phyloP scores from a whole-genome alignment of 345 rosid genomes.

The Gynandropsis gynandra region DNA sequence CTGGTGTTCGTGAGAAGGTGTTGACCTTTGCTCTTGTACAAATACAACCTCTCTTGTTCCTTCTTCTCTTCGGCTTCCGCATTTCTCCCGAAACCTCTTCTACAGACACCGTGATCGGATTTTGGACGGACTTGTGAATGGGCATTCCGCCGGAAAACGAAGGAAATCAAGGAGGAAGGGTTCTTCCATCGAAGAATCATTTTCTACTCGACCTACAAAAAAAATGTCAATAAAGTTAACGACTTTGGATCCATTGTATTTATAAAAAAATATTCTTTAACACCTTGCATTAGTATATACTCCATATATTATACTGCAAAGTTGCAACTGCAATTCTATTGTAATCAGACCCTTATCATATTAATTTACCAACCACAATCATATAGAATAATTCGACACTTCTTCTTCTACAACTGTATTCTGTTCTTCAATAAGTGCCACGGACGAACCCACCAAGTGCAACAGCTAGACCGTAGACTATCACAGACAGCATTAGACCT shows the following conservation, averaged over 20 bases:
- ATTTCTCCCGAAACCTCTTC: constrained; percentile 9
- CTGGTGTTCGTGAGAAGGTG: constrained; percentile 81
- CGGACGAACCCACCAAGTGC: constrained; percentile 71
- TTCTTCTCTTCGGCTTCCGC: constrained; percentile 16
- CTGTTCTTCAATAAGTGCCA: constrained; percentile 64
- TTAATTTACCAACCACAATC: too few relatives aligned
- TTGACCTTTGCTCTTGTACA: constrained; percentile 82
- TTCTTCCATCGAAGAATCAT: constrained; percentile 18
- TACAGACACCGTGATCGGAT: constrained; percentile 12
- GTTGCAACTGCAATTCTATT: too few relatives aligned
- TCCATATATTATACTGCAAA: too few relatives aligned
- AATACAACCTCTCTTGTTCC: constrained; percentile 30
- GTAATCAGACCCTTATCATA: too few relatives aligned
- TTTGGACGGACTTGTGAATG: constrained; percentile 25
- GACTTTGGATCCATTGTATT: too few relatives aligned
- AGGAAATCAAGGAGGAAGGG: constrained; percentile 14
- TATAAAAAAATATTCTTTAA: too few relatives aligned
- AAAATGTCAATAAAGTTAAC: too few relatives aligned
- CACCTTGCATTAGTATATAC: too few relatives aligned
- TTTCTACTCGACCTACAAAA: background rate
- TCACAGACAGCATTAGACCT: constrained; percentile 52
- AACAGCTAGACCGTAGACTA: constrained; percentile 48
- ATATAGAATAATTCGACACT: too few relatives aligned
- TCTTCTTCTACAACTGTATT: constrained; percentile 75
- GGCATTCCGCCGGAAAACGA: constrained; percentile 20